These are phyloP conservation scores for Zostera marina DNA, from an alignment of 116 monocot genomes.

Conservation along the genomic window DNA sequence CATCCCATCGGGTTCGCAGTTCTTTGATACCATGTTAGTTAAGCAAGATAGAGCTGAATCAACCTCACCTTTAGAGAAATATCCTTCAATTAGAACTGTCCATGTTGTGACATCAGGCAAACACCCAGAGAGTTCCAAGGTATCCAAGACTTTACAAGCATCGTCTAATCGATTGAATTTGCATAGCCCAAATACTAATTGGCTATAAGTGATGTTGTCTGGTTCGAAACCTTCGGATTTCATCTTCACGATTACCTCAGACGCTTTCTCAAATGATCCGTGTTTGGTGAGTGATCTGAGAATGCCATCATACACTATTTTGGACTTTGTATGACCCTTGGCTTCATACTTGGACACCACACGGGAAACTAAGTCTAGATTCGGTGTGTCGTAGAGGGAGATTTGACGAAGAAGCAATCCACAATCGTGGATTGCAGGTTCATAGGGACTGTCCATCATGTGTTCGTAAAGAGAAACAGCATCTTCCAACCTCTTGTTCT, in stretches of 20 bases:
- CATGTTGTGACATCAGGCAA: constrained; percentile 88
- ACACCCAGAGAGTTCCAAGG: constrained; percentile 48
- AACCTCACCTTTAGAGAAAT: constrained; percentile 36
- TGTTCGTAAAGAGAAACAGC: constrained; percentile 67
- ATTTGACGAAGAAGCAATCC: constrained; percentile 56
- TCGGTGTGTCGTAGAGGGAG: constrained; percentile 25
- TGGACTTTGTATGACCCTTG: constrained; percentile 43
- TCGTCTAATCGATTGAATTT: constrained; percentile 67
- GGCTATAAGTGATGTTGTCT: constrained; percentile 90
- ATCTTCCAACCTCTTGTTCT: constrained; percentile 42
- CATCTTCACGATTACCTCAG: constrained; percentile 61
- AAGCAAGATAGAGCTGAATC: constrained; percentile 47
- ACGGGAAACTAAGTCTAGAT: constrained; percentile 50
- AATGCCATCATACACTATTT: constrained; percentile 78
- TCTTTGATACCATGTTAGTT: constrained; percentile 50
- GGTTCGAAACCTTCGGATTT: constrained; percentile 46
- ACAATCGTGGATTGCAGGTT: constrained; percentile 63
- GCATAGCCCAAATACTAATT: constrained; percentile 79
- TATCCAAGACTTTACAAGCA: constrained; percentile 52
- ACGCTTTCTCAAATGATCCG: constrained; percentile 53
- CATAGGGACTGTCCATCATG: constrained; percentile 92
- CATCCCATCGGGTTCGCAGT: constrained; percentile 41
- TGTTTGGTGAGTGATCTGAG: constrained; percentile 55
- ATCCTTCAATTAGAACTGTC: constrained; percentile 80
- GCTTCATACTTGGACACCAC: constrained; percentile 64